These are phyloP conservation scores for Dactylonectria estremocensis DNA, from an alignment of 2,329 filamentous ascomycete genomes.

Conservation along the genomic window DNA sequence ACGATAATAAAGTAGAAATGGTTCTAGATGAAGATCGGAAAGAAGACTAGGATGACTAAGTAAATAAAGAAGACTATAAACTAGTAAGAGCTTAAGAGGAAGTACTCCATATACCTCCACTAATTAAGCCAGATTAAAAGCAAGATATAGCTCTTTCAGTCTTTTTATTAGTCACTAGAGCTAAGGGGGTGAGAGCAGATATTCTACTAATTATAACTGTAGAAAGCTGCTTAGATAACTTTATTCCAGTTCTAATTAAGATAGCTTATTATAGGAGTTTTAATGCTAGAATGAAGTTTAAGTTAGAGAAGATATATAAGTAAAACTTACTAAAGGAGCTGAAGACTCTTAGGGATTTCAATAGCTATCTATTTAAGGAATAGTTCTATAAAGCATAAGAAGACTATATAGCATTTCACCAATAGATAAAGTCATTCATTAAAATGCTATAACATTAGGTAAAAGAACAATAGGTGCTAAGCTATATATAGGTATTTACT, in stretches of 20 bases:
- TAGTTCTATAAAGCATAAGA: background rate
- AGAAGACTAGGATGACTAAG: background rate
- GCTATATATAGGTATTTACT: background rate
- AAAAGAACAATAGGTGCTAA: background rate
- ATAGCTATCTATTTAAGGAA: background rate
- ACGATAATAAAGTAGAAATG: background rate
- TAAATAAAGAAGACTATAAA: background rate
- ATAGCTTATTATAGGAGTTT: background rate
- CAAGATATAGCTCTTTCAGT: background rate
- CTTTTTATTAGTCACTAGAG: background rate
- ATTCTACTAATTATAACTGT: background rate
- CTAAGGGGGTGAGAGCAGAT: background rate
- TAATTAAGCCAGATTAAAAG: background rate
- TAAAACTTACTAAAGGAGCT: background rate
- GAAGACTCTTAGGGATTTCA: background rate
- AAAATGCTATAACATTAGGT: background rate
- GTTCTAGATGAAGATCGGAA: background rate
- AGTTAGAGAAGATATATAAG: background rate
- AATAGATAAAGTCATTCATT: background rate
- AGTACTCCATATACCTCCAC: background rate
- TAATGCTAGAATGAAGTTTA: background rate
- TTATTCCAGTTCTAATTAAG: background rate
- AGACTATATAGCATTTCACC: background rate
- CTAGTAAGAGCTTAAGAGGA: background rate
- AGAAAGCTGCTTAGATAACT: background rate